These are phyloP conservation scores for Phialemoniopsis sp. DNA, from an alignment of 2,329 filamentous ascomycete genomes.

Conservation along the genomic window DNA sequence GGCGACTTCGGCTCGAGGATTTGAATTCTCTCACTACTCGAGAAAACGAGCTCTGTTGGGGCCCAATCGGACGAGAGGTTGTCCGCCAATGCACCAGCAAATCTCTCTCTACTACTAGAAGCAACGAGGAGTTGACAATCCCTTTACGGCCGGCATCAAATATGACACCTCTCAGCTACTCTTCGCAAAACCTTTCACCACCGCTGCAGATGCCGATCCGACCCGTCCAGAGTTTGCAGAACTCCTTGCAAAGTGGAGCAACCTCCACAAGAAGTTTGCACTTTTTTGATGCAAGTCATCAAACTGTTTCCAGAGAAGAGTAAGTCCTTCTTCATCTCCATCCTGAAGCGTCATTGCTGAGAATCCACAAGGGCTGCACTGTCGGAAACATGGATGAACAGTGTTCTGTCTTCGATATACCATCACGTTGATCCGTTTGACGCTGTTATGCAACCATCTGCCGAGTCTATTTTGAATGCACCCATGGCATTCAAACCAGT, in stretches of 20 bases:
- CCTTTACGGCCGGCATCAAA: background rate
- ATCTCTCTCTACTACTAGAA: slow-evolving; percentile 2
- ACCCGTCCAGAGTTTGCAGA: background rate
- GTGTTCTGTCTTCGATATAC: slow-evolving; percentile 1
- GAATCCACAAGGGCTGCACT: no score
- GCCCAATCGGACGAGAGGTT: slow-evolving; percentile 15
- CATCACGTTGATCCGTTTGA: background rate
- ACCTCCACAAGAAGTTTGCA: slow-evolving; percentile 4
- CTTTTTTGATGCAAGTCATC: slow-evolving; percentile 10
- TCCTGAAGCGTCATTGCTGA: no score
- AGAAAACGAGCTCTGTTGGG: slow-evolving; percentile 16
- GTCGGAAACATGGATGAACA: no score
- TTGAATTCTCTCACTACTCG: slow-evolving; percentile 14
- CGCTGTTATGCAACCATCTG: background rate
- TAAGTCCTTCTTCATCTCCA: no score
- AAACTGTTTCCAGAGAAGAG: slow-evolving; percentile 6
- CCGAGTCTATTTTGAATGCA: no score
- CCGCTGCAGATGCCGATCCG: background rate
- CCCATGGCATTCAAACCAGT: slow-evolving; percentile 9
- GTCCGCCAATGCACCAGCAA: slow-evolving; percentile 9
- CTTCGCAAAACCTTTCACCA: background rate
- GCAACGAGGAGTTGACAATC: no score
- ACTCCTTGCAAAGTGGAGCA: background rate
- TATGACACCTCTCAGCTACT: background rate
- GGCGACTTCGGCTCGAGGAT: slow-evolving; percentile 16